Evolutionary conservation across 441 rosid genomes (phyloP), one percentile per base, ranked within the genome.

Genomic region (Rhodomyrtus psidioides): DNA sequence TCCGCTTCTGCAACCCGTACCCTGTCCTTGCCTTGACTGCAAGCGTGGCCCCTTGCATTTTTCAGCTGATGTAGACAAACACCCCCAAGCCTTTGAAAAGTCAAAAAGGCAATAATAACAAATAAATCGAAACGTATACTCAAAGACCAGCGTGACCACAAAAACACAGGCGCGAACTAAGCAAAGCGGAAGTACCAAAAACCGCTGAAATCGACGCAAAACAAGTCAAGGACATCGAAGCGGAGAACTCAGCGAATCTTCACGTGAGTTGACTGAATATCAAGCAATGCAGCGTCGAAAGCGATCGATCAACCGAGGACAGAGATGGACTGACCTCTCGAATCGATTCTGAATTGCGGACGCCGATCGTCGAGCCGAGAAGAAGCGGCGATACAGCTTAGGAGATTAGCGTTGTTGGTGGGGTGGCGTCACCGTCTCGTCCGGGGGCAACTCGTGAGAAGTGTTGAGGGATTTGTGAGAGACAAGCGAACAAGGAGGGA

Each of bases 11-110:
- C 84, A 89, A 85, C 83, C 89, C 91, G 87, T 89, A 91, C 70
- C 88, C 90, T 24, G 88, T 84, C 88, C 89, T 88, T 55, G 90
- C 91, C 89, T 88, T 91, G 74, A 91, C 86, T 7, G 93, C 88
- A 55, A 84, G 87, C 86, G 92, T 87, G 59, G 96, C 92, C 84
- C 95, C 89, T 83, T 92, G 97, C 98, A 95, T 95, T 88, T 82
- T 91, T 82, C 34, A 86, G 88, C 46, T 30, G 58, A 54, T 16
- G 83, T 65, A 84, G 83, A 81, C 86, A 86, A 90, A 86, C 79
- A n/a, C 46, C 83, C 54, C 82, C 39, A 0, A 83, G 57, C 90
- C 91, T 87, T 89, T 88, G 88, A 56, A 30, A 62, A 76, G 44
- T 1, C 83, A 83, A 85, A 74, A 74, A 57, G 6, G 65, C 53